phyloP scores from a whole-genome alignment of 176 grass and related monocot genomes.

The Carex pumila region DNA sequence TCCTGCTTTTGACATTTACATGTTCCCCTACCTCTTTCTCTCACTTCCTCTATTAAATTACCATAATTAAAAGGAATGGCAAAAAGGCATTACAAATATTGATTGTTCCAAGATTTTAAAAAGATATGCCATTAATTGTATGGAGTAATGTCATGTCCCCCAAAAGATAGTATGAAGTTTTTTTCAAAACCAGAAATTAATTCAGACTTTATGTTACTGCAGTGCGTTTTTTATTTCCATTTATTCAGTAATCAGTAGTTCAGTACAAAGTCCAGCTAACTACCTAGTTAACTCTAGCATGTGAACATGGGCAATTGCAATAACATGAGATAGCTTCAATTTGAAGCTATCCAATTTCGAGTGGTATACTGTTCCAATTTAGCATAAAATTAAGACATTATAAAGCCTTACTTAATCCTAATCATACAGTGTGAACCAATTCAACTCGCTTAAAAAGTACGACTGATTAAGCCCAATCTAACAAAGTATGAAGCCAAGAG shows the following conservation, averaged over 20 bases:
- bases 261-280: background rate
- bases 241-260: background rate
- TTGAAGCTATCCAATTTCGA: background rate
- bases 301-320: background rate
- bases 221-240: background rate
- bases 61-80: background rate
- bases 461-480: background rate
- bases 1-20: background rate
- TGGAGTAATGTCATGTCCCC: background rate
- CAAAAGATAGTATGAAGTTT: background rate
- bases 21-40: background rate
- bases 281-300: constrained; percentile 1
- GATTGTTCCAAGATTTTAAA: background rate
- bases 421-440: background rate
- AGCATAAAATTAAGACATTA: background rate
- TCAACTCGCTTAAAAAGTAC: background rate
- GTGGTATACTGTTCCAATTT: background rate
- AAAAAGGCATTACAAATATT: constrained; percentile 1
- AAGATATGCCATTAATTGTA: background rate
- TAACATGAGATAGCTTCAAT: background rate
- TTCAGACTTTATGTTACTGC: background rate
- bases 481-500: background rate
- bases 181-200: constrained; percentile 1
- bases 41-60: background rate
- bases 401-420: background rate